phyloP scores from a whole-genome alignment of 106 monocot species.

The Acorus gramineus region DNA sequence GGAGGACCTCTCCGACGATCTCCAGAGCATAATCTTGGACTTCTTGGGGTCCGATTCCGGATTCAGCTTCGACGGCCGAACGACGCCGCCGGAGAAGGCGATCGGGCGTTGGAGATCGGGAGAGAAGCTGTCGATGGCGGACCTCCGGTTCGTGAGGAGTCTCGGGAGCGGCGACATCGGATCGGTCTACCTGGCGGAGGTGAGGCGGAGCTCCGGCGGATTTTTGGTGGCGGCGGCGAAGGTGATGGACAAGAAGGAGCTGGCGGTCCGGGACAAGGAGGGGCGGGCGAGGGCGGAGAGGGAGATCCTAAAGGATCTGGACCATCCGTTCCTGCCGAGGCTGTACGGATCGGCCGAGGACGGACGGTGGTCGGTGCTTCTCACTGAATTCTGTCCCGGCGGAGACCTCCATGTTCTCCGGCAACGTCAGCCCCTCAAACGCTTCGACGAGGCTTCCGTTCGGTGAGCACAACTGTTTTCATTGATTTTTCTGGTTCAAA shows the following conservation, averaged over 20 bases:
- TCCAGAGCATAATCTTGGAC: constrained; percentile 58
- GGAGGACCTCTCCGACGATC: constrained; percentile 40
- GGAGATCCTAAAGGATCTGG: constrained; percentile 70
- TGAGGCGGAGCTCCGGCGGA: constrained; percentile 14
- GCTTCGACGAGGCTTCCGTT: constrained; percentile 64
- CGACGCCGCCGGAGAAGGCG: too few species aligned
- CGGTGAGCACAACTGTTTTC: constrained; percentile 22
- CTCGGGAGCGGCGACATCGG: constrained; percentile 93
- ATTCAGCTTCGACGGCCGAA: too few species aligned
- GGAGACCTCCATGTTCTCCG: constrained; percentile 90
- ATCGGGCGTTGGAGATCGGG: background rate
- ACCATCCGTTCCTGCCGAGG: constrained; percentile 83
- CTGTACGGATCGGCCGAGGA: constrained; percentile 58
- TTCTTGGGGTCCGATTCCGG: constrained; percentile 23
- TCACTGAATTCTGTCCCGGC: constrained; percentile 92
- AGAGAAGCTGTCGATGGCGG: constrained; percentile 24
- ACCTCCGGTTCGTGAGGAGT: constrained; percentile 52
- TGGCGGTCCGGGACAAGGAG: constrained; percentile 63
- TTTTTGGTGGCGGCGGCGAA: constrained; percentile 54
- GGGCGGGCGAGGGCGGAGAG: constrained; percentile 71
- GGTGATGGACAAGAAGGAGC: constrained; percentile 91
- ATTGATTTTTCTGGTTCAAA: background rate
- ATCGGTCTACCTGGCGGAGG: constrained; percentile 85
- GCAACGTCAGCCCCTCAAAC: constrained; percentile 55
- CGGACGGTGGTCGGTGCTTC: constrained; percentile 62